These are phyloP conservation scores for Pseudogymnoascus sp. DNA, from an alignment of 2,329 filamentous ascomycete species.

Conservation along the genomic window DNA sequence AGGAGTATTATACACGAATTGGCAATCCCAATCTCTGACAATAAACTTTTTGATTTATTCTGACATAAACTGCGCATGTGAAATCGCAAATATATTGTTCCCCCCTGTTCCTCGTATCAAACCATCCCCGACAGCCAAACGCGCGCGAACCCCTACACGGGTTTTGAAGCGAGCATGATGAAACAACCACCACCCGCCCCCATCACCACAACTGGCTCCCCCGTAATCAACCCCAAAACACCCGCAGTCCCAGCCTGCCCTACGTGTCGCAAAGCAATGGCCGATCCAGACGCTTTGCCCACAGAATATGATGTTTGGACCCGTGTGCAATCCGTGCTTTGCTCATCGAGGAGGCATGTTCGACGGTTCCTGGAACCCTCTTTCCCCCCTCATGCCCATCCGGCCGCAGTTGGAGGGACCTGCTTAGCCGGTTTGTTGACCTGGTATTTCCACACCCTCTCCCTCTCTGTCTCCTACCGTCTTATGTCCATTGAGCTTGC, in stretches of 20 bases:
- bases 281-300: neutral
- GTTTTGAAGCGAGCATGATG: conserved; percentile 4
- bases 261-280: conserved; percentile 5
- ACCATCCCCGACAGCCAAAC: conserved; percentile 1
- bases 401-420: neutral
- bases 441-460: neutral
- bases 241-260: neutral
- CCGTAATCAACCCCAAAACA: conserved; percentile 3
- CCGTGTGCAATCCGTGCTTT: neutral
- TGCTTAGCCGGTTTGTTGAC: neutral
- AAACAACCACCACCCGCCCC: neutral
- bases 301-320: neutral
- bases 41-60: neutral
- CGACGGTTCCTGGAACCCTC: neutral
- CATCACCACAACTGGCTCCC: conserved; percentile 4
- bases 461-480: conserved; percentile 6
- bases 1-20: neutral
- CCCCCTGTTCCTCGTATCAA: neutral
- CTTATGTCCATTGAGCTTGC: conserved; percentile 8
- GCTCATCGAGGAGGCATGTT: neutral
- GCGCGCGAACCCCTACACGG: neutral
- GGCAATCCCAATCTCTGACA: neutral
- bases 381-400: neutral
- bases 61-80: neutral
- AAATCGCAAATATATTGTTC: neutral